A percentile compares a stretch with the other conserved stretches of the same genome.
These are phyloP conservation scores for Amanita jacksonii DNA, from an alignment of 768 basidiomycete genomes.

Conservation along the genomic window DNA sequence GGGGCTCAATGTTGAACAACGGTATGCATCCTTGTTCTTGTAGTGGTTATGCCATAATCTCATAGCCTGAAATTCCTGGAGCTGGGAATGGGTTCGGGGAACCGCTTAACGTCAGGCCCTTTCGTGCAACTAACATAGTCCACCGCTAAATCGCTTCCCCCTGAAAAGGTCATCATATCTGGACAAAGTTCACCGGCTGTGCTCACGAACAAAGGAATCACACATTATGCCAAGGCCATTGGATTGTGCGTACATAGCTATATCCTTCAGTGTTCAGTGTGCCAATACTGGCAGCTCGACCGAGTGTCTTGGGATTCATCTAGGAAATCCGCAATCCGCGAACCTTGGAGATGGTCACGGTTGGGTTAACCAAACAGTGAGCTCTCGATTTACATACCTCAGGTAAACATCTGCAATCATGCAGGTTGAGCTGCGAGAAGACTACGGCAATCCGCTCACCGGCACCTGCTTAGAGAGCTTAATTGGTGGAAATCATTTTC, in stretches of 20 bases:
- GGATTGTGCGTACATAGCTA: slow-evolving; percentile 62
- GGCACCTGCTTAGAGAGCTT: slow-evolving; percentile 74
- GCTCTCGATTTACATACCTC: too few relatives aligned
- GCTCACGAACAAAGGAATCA: slow-evolving; percentile 43
- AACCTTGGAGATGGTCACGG: slow-evolving; percentile 78
- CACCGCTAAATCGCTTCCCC: background rate
- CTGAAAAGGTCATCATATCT: slow-evolving; percentile 50
- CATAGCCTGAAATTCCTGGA: slow-evolving; percentile 4
- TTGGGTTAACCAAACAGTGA: slow-evolving; percentile 40
- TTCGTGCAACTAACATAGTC: background rate
- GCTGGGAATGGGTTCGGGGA: slow-evolving; percentile 43
- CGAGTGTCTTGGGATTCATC: slow-evolving; percentile 71
- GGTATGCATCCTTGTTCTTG: slow-evolving; percentile 17
- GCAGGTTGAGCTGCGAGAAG: slow-evolving; percentile 65
- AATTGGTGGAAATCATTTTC: slow-evolving; percentile 72
- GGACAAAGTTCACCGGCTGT: slow-evolving; percentile 48
- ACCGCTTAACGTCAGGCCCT: slow-evolving; percentile 59
- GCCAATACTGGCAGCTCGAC: too few relatives aligned
- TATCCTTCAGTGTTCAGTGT: too few relatives aligned
- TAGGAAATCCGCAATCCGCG: slow-evolving; percentile 57
- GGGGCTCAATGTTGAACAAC: slow-evolving; percentile 60
- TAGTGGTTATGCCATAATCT: background rate
- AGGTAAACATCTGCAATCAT: slow-evolving; percentile 16
- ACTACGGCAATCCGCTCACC: slow-evolving; percentile 53
- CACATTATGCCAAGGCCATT: slow-evolving; percentile 52